Evolutionary conservation across 2,329 filamentous ascomycete species (phyloP).

Genomic region (Monosporascus sp.): DNA sequence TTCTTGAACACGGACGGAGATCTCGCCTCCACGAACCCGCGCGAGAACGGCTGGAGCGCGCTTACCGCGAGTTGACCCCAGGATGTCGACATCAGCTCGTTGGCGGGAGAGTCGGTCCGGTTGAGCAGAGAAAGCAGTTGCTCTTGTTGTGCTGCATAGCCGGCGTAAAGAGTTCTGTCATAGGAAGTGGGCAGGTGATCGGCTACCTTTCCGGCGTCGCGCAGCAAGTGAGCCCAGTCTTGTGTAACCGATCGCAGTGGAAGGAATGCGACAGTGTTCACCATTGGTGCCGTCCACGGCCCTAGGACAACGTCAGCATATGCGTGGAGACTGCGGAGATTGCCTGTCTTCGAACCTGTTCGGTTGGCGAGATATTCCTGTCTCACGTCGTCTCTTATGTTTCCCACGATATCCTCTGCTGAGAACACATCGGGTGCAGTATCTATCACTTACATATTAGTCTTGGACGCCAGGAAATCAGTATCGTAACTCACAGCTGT

Average conservation of each 20-base stretch:
- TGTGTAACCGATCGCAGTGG: constrained; percentile 16
- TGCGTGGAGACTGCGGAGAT: background rate
- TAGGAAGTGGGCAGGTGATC: constrained; percentile 17
- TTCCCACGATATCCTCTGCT: constrained; percentile 20
- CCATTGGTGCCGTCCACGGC: constrained; percentile 24
- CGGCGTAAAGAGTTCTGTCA: constrained; percentile 17
- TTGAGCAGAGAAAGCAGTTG: constrained; percentile 18
- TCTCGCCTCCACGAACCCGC: constrained; percentile 36
- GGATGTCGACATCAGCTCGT: constrained; percentile 27
- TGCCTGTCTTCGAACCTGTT: constrained; percentile 13
- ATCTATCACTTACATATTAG: constrained; percentile 10
- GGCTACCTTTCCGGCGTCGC: constrained; percentile 5
- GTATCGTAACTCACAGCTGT: constrained; percentile 14
- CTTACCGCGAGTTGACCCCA: constrained; percentile 27
- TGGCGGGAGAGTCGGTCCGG: constrained; percentile 16
- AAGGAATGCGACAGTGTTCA: constrained; percentile 24
- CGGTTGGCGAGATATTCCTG: constrained; percentile 20
- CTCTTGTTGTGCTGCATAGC: constrained; percentile 17
- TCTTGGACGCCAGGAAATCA: background rate
- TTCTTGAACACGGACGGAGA: constrained; percentile 30
- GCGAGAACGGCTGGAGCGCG: constrained; percentile 37
- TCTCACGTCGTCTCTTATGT: constrained; percentile 12
- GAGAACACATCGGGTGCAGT: constrained; percentile 20
- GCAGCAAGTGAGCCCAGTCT: constrained; percentile 6
- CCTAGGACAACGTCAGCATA: constrained; percentile 12